A percentile compares a stretch with the other conserved stretches of the same genome.
phyloP scores from a whole-genome alignment of 345 rosid species.

The Zanthoxylum bungeanum region DNA sequence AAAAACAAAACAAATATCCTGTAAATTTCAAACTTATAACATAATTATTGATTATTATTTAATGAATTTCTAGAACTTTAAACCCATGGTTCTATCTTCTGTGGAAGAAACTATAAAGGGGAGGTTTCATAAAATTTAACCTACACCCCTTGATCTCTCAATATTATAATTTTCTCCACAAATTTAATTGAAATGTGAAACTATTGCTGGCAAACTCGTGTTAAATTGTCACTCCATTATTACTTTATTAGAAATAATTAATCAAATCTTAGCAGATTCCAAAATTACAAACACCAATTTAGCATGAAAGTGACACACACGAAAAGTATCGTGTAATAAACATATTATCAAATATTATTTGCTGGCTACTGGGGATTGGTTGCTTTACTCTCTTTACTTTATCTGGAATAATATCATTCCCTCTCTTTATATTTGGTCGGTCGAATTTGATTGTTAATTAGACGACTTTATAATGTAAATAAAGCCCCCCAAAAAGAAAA shows the following conservation, averaged over 20 bases:
- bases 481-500: too few species aligned
- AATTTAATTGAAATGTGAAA: background rate
- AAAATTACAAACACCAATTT: background rate
- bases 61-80: background rate
- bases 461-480: too few species aligned
- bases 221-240: background rate
- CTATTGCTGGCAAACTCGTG: background rate
- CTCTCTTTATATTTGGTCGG: background rate
- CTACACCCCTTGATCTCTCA: background rate
- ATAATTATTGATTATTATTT: too few species aligned
- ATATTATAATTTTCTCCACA: too few species aligned
- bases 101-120: background rate
- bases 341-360: background rate
- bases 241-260: too few species aligned
- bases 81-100: too few species aligned
- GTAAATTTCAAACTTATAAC: background rate
- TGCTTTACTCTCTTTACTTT: background rate
- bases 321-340: too few species aligned
- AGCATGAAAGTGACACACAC: background rate
- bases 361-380: background rate
- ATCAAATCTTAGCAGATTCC: background rate
- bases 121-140: background rate
- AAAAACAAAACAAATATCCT: too few species aligned
- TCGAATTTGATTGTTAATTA: background rate
- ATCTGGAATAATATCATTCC: too few species aligned